Evolutionary conservation across 176 grass and related monocot genomes (phyloP).

Genomic region (Thinopyrum elongatum): DNA sequence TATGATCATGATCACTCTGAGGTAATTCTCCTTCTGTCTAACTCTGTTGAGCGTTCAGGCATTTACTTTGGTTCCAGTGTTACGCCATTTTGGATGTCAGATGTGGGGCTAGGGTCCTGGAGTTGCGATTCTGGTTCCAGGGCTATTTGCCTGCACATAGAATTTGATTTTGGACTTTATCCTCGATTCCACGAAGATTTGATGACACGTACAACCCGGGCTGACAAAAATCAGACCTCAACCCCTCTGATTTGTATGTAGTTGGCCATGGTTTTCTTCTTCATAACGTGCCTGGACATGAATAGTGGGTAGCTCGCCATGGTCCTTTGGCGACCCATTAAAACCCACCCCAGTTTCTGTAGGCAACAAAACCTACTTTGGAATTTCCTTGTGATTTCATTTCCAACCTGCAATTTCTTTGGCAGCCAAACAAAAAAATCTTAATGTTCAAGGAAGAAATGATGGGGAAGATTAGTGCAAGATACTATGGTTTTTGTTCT

Average conservation of each 20-base stretch:
- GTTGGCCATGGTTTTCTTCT: not conserved
- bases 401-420: not conserved
- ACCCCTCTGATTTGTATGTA: not conserved
- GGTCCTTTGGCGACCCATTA: not conserved
- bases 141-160: not conserved
- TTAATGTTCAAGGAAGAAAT: not conserved
- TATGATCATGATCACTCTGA: slow-evolving; percentile 84
- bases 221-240: not conserved
- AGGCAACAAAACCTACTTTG: not conserved
- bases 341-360: not conserved
- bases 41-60: not conserved
- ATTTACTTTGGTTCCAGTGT: not conserved
- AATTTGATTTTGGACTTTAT: not conserved
- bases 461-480: not conserved
- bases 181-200: not conserved
- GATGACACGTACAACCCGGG: not conserved
- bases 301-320: not conserved
- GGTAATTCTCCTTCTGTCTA: slow-evolving; percentile 33
- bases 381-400: not conserved
- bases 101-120: not conserved
- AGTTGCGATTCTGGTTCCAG: not conserved
- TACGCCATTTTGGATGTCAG: not conserved
- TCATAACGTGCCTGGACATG: not conserved
- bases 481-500: not conserved
- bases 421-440: not conserved